Evolutionary conservation across 1,284 basidiomycete species (phyloP).

Genomic region (Fomitopsis palustris): DNA sequence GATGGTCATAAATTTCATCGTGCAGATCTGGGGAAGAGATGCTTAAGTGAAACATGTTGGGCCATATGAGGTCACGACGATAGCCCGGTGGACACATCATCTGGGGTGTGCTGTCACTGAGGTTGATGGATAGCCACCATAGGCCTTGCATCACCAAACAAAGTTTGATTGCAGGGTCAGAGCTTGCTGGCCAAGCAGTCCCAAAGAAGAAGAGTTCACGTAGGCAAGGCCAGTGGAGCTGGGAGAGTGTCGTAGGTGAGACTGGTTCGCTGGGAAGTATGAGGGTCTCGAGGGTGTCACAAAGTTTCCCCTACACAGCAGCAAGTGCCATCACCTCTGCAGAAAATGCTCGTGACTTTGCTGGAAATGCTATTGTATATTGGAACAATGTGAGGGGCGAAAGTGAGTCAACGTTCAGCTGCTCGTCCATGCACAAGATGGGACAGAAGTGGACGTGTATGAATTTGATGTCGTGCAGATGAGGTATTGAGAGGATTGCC

Average conservation of each 20-base stretch:
- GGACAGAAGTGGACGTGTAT: neutral
- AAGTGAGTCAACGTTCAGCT: neutral
- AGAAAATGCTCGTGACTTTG: neutral
- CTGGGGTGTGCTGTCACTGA: neutral
- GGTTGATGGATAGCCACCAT: neutral
- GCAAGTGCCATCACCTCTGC: neutral
- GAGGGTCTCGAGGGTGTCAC: neutral
- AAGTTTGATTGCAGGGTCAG: neutral
- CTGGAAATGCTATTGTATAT: neutral
- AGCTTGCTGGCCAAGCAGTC: neutral
- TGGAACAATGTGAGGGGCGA: neutral
- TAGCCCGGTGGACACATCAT: neutral
- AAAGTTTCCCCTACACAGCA: neutral
- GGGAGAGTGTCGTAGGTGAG: neutral
- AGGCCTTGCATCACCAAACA: neutral
- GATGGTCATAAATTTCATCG: neutral
- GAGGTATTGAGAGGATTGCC: neutral
- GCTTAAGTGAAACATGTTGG: neutral
- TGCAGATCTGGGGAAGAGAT: neutral
- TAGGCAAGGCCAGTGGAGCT: neutral
- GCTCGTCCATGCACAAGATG: neutral
- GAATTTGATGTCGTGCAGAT: neutral
- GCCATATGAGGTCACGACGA: neutral
- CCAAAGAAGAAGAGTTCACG: neutral
- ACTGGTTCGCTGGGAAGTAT: neutral